phyloP scores from a whole-genome alignment of 768 basidiomycete genomes.

The Lactarius sanguifluus region DNA sequence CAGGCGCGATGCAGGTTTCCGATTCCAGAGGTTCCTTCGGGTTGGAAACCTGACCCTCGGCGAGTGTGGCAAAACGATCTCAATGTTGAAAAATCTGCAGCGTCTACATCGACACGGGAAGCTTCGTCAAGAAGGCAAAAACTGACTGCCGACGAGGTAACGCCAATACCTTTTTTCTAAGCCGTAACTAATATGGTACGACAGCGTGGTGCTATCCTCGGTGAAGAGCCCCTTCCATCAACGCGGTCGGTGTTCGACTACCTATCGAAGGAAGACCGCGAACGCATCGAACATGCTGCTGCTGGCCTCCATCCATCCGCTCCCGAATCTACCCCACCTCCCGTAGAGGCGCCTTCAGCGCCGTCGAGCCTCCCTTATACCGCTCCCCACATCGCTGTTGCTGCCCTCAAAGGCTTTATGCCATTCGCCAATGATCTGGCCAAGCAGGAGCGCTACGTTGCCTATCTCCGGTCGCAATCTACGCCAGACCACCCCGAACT shows the following conservation, averaged over 20 bases:
- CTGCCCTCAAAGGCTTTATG: slow-evolving; percentile 86
- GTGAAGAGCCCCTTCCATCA: slow-evolving; percentile 72
- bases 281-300: slow-evolving; percentile 69
- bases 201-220: slow-evolving; percentile 80
- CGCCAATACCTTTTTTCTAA: too few species aligned
- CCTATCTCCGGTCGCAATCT: slow-evolving; percentile 77
- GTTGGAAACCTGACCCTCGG: slow-evolving; percentile 83
- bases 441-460: slow-evolving; percentile 83
- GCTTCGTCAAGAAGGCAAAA: slow-evolving; percentile 41
- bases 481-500: slow-evolving; percentile 42
- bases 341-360: slow-evolving; percentile 32
- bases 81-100: slow-evolving; percentile 38
- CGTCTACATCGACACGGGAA: slow-evolving; percentile 54
- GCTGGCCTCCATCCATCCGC: slow-evolving; percentile 32
- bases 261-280: slow-evolving; percentile 88
- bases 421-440: slow-evolving; percentile 75
- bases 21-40: slow-evolving; percentile 75
- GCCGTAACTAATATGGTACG: background rate
- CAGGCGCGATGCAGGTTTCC: slow-evolving; percentile 61
- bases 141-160: slow-evolving; percentile 25
- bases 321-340: slow-evolving; percentile 34
- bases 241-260: slow-evolving; percentile 91
- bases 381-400: slow-evolving; percentile 77
- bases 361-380: slow-evolving; percentile 43
- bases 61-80: slow-evolving; percentile 63